Evolutionary conservation across 805 yeast genomes (phyloP).

Genomic region (Hanseniaspora thailandica): DNA sequence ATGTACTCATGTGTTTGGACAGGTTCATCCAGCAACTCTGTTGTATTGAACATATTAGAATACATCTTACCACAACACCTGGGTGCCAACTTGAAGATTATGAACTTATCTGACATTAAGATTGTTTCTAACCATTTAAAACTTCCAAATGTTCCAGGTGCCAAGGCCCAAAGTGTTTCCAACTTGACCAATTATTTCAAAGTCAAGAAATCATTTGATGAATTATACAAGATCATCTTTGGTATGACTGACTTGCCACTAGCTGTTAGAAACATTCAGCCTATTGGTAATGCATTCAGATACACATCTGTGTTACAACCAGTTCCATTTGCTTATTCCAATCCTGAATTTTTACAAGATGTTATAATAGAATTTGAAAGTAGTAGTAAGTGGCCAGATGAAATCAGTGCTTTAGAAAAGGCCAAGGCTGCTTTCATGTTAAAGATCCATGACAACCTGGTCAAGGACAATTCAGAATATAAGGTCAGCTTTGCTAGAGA

Average conservation of each 20-base stretch:
- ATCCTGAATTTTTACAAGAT: constrained; percentile 70
- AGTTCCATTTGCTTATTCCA: constrained; percentile 63
- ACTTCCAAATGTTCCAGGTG: constrained; percentile 46
- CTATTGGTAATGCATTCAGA: constrained; percentile 65
- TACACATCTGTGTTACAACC: constrained; percentile 69
- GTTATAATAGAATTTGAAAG: constrained; percentile 78
- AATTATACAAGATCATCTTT: constrained; percentile 41
- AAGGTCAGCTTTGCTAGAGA: constrained; percentile 55
- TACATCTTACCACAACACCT: constrained; percentile 58
- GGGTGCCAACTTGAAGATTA: constrained; percentile 27
- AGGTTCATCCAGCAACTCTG: constrained; percentile 44
- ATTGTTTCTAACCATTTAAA: constrained; percentile 46
- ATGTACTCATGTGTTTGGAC: constrained; percentile 86
- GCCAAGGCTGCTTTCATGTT: constrained; percentile 83
- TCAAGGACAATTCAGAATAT: constrained; percentile 40
- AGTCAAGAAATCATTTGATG: constrained; percentile 45
- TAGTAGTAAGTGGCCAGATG: constrained; percentile 93
- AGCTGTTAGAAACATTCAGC: constrained; percentile 54
- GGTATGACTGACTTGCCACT: constrained; percentile 53
- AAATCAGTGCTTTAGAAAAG: constrained; percentile 68
- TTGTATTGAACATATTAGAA: constrained; percentile 52
- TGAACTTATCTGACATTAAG: constrained; percentile 29
- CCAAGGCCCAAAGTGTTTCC: constrained; percentile 41
- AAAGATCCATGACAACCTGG: constrained; percentile 44
- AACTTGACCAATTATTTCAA: constrained; percentile 34